A percentile compares a stretch with the other conserved stretches of the same genome.
These are phyloP conservation scores for Pachyrhizus erosus DNA, from an alignment of 306 rosid genomes.

Conservation along the genomic window DNA sequence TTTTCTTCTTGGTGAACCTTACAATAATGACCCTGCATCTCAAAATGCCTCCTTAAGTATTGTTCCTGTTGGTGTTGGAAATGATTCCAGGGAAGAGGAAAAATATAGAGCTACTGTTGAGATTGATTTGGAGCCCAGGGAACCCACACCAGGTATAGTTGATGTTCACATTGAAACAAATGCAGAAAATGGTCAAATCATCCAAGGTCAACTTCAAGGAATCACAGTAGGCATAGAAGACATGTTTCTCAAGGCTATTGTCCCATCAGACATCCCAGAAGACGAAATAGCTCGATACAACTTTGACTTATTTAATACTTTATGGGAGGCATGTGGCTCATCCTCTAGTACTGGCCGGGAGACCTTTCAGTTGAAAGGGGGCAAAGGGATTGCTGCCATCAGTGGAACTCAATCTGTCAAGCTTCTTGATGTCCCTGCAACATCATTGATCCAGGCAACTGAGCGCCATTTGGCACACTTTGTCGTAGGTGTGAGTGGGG, in stretches of 20 bases:
- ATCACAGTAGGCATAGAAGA: slow-evolving; percentile 88
- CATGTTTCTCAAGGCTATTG: slow-evolving; percentile 86
- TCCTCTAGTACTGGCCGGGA: slow-evolving; percentile 82
- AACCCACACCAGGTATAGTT: slow-evolving; percentile 89
- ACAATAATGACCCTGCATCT: slow-evolving; percentile 47
- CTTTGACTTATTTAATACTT: slow-evolving; percentile 74
- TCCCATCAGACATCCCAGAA: slow-evolving; percentile 64
- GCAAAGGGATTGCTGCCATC: slow-evolving; percentile 88
- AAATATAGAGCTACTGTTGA: slow-evolving; percentile 62
- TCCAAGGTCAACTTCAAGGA: slow-evolving; percentile 85
- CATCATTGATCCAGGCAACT: slow-evolving; percentile 72
- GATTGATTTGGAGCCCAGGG: slow-evolving; percentile 91
- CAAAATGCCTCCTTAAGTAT: slow-evolving; percentile 66
- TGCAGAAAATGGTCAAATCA: slow-evolving; percentile 78
- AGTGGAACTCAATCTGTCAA: slow-evolving; percentile 90
- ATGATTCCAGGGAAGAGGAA: slow-evolving; percentile 64
- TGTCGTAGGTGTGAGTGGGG: slow-evolving; percentile 83
- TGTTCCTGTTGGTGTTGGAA: slow-evolving; percentile 67
- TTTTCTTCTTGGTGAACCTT: slow-evolving; percentile 90
- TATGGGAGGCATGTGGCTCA: slow-evolving; percentile 95
- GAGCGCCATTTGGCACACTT: slow-evolving; percentile 77
- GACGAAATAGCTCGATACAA: slow-evolving; percentile 62
- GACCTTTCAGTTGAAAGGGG: slow-evolving; percentile 82
- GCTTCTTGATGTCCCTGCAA: slow-evolving; percentile 77
- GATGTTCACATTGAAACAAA: slow-evolving; percentile 86